These are phyloP conservation scores for Aristolochia contorta DNA, from an alignment of 164 flowering plant species.

Conservation along the genomic window DNA sequence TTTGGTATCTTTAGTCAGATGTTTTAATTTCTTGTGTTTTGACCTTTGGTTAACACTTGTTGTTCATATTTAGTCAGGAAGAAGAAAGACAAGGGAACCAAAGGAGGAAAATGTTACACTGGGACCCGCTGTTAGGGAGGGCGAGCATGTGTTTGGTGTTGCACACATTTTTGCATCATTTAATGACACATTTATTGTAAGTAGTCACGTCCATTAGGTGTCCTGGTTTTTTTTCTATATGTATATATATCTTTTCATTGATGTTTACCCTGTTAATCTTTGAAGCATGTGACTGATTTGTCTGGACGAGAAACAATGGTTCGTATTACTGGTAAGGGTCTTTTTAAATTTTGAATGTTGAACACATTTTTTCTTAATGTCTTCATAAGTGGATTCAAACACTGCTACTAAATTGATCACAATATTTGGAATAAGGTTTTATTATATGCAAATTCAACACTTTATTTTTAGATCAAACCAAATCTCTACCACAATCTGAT, in stretches of 20 bases:
- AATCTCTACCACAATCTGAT: neutral
- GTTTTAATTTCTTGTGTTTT: too few relatives aligned
- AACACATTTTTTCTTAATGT: too few relatives aligned
- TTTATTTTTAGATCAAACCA: neutral
- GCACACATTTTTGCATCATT: constrained; percentile 29
- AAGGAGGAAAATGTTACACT: constrained; percentile 72
- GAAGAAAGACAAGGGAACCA: constrained; percentile 59
- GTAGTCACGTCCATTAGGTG: constrained; percentile 9
- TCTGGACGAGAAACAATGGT: constrained; percentile 42
- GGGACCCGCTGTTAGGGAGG: constrained; percentile 70
- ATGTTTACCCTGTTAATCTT: neutral
- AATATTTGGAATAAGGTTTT: too few relatives aligned
- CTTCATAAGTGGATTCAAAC: too few relatives aligned
- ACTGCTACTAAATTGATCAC: too few relatives aligned
- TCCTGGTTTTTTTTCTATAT: neutral
- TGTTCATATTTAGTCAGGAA: constrained; percentile 4
- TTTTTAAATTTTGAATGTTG: too few relatives aligned
- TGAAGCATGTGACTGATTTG: constrained; percentile 44
- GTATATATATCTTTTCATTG: neutral
- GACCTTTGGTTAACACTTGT: too few relatives aligned
- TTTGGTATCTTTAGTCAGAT: too few relatives aligned
- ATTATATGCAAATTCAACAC: neutral
- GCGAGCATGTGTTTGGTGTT: constrained; percentile 20
- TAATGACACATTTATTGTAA: constrained; percentile 83
- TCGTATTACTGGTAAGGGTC: constrained; percentile 28